A percentile compares a stretch with the other conserved stretches of the same genome.
phyloP scores from a whole-genome alignment of 805 yeast genomes.

The Candida dendrica region DNA sequence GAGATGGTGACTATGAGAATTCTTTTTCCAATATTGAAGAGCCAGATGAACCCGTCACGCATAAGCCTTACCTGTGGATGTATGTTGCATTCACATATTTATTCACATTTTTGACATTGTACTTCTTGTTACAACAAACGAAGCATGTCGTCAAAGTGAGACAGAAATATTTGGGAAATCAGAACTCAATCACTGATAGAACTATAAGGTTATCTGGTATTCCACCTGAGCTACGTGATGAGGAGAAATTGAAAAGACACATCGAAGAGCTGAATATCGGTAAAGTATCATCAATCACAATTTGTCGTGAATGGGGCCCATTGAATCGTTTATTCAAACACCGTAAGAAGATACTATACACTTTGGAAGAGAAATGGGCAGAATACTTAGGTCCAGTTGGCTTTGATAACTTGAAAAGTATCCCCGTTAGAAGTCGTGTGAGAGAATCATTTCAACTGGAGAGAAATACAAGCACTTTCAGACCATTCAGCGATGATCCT shows the following conservation, averaged over 20 bases:
- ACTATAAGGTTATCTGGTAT: constrained; percentile 85
- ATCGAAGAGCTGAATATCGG: constrained; percentile 78
- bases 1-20: constrained; percentile 29
- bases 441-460: constrained; percentile 18
- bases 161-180: constrained; percentile 76
- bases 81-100: constrained; percentile 82
- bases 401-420: constrained; percentile 1
- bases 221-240: constrained; percentile 73
- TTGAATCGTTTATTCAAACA: constrained; percentile 59
- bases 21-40: constrained; percentile 2
- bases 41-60: constrained; percentile 31
- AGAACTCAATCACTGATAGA: constrained; percentile 84
- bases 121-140: constrained; percentile 61
- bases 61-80: constrained; percentile 67
- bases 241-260: constrained; percentile 60
- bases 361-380: constrained; percentile 69
- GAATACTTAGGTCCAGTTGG: constrained; percentile 43
- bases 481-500: constrained; percentile 7
- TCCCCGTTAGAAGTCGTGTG: constrained; percentile 17
- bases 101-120: constrained; percentile 64
- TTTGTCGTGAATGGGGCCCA: constrained; percentile 82
- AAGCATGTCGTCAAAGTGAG: constrained; percentile 67
- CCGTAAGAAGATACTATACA: constrained; percentile 44
- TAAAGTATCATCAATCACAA: constrained; percentile 64
- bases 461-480: constrained; percentile 9